Percentiles rank a stretch among this genome's conserved stretches.
phyloP scores from a whole-genome alignment of 257 asterid genomes.

The Nicotiana sylvestris region DNA sequence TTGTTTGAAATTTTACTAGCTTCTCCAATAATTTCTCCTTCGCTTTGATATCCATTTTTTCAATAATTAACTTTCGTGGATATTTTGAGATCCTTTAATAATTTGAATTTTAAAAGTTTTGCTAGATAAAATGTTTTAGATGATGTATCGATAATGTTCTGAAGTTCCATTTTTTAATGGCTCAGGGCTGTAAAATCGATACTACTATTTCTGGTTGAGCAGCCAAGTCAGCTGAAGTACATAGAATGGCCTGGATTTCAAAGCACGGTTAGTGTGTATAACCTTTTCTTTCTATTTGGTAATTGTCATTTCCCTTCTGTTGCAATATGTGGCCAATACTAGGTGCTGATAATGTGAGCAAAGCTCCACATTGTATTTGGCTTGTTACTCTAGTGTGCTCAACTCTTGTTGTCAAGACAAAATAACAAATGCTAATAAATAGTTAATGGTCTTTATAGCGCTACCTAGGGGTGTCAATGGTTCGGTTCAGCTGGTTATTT shows the following conservation, averaged over 20 bases:
- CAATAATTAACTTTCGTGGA: background rate
- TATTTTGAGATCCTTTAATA: background rate
- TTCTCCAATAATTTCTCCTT: conserved; percentile 4
- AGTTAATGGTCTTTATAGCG: too few species aligned
- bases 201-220: conserved; percentile 32
- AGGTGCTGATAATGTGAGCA: background rate
- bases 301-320: too few species aligned
- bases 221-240: conserved; percentile 49
- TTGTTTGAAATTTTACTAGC: background rate
- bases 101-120: background rate
- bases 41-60: background rate
- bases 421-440: too few species aligned
- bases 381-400: background rate
- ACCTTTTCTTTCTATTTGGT: background rate
- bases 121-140: background rate
- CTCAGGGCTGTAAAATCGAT: conserved; percentile 50
- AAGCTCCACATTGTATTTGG: background rate
- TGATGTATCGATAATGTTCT: background rate
- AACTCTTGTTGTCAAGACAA: too few species aligned
- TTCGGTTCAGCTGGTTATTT: too few species aligned
- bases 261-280: conserved; percentile 34
- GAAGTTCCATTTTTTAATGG: background rate
- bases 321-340: background rate
- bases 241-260: conserved; percentile 50
- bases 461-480: too few species aligned